Percentiles rank a stretch among this genome's conserved stretches.
Conservation (phyloP, 306 rosid genomes). For the Pueraria montana region DNA sequence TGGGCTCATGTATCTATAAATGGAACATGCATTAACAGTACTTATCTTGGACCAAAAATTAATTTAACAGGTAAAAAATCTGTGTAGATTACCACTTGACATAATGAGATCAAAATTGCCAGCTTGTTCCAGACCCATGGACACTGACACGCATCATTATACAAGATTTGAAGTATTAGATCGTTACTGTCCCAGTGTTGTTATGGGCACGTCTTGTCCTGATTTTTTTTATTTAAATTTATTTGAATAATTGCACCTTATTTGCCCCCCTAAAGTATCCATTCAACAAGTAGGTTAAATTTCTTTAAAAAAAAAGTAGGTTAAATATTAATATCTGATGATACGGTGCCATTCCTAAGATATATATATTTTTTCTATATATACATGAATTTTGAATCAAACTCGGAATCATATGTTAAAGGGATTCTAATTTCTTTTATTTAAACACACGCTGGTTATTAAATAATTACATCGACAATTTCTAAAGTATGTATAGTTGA, state of each 20-base stretch:
- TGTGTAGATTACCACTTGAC: conserved; percentile 16
- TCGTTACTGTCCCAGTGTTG: not conserved
- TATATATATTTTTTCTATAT: not conserved
- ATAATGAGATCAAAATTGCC: conserved; percentile 46
- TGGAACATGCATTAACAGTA: not conserved
- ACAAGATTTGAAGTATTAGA: conserved; percentile 17
- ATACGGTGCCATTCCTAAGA: not conserved
- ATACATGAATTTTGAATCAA: not conserved
- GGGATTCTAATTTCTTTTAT: not conserved
- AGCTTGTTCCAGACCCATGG: conserved; percentile 47
- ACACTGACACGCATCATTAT: conserved; percentile 35
- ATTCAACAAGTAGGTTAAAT: not conserved
- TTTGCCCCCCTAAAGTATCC: not conserved
- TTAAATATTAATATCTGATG: conserved; percentile 4
- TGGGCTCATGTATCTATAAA: not conserved
- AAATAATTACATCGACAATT: too few species aligned
- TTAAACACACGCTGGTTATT: not conserved
- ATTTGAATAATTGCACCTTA: not conserved
- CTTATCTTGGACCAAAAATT: not conserved
- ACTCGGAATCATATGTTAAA: not conserved
- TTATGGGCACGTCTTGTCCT: conserved; percentile 38
- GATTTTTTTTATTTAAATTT: not conserved
- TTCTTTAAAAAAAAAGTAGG: too few species aligned
- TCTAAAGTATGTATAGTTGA: too few species aligned
- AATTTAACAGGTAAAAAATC: conserved; percentile 12